Evolutionary conservation across 73 alveolate genomes (phyloP).

Genomic region (Paramecium tetraurelia): DNA sequence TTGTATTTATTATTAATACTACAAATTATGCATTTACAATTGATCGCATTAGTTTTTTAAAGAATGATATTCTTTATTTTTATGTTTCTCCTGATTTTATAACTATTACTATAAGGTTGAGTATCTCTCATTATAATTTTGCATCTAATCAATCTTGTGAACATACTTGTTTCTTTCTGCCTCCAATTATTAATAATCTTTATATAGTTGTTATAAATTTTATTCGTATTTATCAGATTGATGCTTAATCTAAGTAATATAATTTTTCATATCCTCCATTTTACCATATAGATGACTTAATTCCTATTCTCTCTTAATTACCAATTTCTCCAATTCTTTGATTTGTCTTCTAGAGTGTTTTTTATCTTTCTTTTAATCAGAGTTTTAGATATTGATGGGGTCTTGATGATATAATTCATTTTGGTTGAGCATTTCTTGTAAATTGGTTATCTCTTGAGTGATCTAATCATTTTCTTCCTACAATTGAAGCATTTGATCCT

Average conservation of each 20-base stretch:
- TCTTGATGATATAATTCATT: not conserved
- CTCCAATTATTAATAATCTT: not conserved
- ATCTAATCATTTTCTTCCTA: not conserved
- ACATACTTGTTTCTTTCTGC: not conserved
- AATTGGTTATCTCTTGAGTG: not conserved
- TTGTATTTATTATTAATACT: constrained; percentile 1
- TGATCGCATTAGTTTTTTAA: not conserved
- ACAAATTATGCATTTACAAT: not conserved
- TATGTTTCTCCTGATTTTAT: not conserved
- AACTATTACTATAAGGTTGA: not conserved
- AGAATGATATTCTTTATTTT: not conserved
- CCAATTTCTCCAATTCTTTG: not conserved
- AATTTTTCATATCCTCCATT: constrained; percentile 1
- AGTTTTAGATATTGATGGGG: not conserved
- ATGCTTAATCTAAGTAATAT: not conserved
- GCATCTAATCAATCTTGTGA: not conserved
- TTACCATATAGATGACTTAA: not conserved
- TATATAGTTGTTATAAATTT: not conserved
- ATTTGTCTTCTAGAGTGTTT: not conserved
- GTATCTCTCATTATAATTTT: not conserved
- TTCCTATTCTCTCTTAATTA: constrained; percentile 6
- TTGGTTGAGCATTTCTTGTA: not conserved
- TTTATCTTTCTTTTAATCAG: not conserved
- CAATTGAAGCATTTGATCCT: not conserved
- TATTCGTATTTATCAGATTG: not conserved